Base-by-base conservation (phyloP, 352 stramenopile species). In the Pythium aquatile region DNA sequence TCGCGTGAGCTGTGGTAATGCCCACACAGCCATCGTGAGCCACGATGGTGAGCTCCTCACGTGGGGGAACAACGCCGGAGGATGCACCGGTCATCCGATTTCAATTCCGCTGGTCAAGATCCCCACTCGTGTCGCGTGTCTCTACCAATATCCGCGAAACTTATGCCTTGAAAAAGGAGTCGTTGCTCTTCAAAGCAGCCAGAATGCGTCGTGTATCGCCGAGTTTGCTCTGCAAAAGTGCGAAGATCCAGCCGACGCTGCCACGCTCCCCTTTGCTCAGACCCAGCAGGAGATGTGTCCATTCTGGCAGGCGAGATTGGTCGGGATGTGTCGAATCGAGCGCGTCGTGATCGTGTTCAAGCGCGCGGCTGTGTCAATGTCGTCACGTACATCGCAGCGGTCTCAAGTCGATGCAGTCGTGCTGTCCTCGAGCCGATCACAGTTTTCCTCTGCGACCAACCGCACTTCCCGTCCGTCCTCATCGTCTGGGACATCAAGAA, bases 221-320 rank as follows among this genome's bases (percentile, higher is more conserved):
- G 70, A 81, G 10, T 75, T 77, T 54, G 85, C 85, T 1, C 46
- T 94, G 3, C 56, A 64, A 69, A 51, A 14, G 63, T 1, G 46
- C 40, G 32, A 74, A 32, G 33, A 57, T 9, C 47, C 16, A 14
- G 42, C 35, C 32, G 44, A 42, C 54, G 35, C 26, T 58, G 47
- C 6, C 20, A 70, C 54, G n/a, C 52, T 42, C 54, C 24, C 63
- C 5, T 86, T 78, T 33, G 58, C 78, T 0, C 81, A 94, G 58
- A 90, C 85, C 0, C 83, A 91, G 69, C 81, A 89, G 42, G 85
- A 94, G 55, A 54, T 79, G 28, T 91, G 79, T 76, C 85, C 85
- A 5, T 94, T 94, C 55, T 94, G 85, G 85, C 76, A 94, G 39
- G 72, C 84, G 3, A 54, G 61, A 14, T 46, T 89, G 28, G 7